phyloP scores from a whole-genome alignment of 352 stramenopile species.

The Phytophthora tentaculata region DNA sequence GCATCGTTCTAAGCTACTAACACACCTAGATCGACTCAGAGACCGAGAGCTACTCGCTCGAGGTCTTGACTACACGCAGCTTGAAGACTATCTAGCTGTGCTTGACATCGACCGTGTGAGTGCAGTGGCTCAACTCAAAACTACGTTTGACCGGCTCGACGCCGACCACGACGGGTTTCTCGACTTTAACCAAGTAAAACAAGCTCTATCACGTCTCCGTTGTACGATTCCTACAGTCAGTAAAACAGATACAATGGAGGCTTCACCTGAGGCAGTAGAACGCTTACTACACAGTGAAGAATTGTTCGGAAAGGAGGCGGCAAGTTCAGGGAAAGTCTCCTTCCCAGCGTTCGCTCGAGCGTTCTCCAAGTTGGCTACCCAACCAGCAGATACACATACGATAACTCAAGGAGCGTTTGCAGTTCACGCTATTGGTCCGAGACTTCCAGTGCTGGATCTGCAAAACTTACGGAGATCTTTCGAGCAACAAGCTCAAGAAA shows the following conservation, averaged over 20 bases:
- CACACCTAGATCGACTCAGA: constrained; percentile 65
- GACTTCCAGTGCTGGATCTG: constrained; percentile 53
- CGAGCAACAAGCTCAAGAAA: constrained; percentile 30
- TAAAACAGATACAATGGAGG: constrained; percentile 2
- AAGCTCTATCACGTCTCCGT: constrained; percentile 46
- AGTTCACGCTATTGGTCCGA: constrained; percentile 27
- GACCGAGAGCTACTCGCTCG: constrained; percentile 66
- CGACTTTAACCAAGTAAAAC: constrained; percentile 55
- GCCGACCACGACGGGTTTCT: constrained; percentile 62
- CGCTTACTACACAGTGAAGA: constrained; percentile 40
- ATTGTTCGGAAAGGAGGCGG: constrained; percentile 30
- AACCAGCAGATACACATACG: constrained; percentile 34
- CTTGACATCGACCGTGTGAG: constrained; percentile 72
- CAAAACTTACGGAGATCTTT: constrained; percentile 49
- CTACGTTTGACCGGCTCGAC: constrained; percentile 73
- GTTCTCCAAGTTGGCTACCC: constrained; percentile 60
- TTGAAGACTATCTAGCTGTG: constrained; percentile 78
- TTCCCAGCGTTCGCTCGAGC: constrained; percentile 67
- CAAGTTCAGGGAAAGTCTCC: constrained; percentile 37
- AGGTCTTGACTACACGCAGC: constrained; percentile 69
- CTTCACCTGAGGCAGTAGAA: constrained; percentile 43
- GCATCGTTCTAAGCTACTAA: constrained; percentile 59
- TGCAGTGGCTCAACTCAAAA: constrained; percentile 69
- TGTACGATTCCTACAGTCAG: constrained; percentile 22
- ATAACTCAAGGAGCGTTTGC: constrained; percentile 34